Percentiles rank a stretch among this genome's conserved stretches.
These are phyloP conservation scores for Heimioporus sp. DNA, from an alignment of 768 basidiomycete species.

Conservation along the genomic window DNA sequence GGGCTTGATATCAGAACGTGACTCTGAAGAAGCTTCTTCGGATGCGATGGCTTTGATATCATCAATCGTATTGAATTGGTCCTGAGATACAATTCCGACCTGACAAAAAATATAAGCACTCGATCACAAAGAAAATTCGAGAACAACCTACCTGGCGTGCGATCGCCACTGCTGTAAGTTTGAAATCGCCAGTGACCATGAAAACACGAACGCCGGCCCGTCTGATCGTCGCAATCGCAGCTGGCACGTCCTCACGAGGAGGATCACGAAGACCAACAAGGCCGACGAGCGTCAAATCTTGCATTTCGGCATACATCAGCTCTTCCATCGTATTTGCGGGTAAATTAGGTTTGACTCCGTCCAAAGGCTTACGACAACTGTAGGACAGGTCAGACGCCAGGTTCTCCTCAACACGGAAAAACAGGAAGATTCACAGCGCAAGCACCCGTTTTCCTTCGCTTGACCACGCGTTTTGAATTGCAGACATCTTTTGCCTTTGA, in stretches of 20 bases:
- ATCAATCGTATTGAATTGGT: slow-evolving; percentile 35
- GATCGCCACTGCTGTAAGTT: slow-evolving; percentile 52
- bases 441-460: slow-evolving; percentile 53
- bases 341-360: slow-evolving; percentile 17
- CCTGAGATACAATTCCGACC: slow-evolving; percentile 44
- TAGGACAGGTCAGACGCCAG: not conserved
- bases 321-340: slow-evolving; percentile 33
- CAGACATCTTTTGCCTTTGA: slow-evolving; percentile 20
- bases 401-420: not conserved
- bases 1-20: slow-evolving; percentile 33
- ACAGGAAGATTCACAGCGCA: slow-evolving; percentile 31
- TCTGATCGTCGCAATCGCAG: slow-evolving; percentile 45
- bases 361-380: slow-evolving; percentile 31
- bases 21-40: slow-evolving; percentile 12
- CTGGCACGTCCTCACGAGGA: slow-evolving; percentile 49
- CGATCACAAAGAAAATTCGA: not conserved
- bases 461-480: slow-evolving; percentile 43
- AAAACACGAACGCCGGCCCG: slow-evolving; percentile 52
- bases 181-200: slow-evolving; percentile 60
- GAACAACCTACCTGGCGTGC: slow-evolving; percentile 39
- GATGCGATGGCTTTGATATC: slow-evolving; percentile 19
- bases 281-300: slow-evolving; percentile 45
- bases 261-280: slow-evolving; percentile 58
- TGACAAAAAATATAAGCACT: slow-evolving; percentile 6
- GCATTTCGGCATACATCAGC: slow-evolving; percentile 36